Percentiles rank a stretch among this genome's conserved stretches.
These are phyloP conservation scores for Solanum chacoense DNA, from an alignment of 305 asterid species.

Conservation along the genomic window DNA sequence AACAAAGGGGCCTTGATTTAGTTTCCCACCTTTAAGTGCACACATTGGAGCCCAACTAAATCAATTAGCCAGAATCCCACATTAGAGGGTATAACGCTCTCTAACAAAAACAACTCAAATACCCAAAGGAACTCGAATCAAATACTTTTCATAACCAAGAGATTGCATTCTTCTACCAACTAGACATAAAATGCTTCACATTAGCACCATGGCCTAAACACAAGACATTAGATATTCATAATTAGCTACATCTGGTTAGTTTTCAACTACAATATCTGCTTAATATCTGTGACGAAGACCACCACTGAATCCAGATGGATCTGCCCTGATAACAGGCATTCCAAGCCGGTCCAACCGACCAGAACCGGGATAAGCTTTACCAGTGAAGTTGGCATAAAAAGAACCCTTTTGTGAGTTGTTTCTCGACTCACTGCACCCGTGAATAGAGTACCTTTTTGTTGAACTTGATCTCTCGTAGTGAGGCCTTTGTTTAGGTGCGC, in stretches of 20 bases:
- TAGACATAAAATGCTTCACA: not conserved
- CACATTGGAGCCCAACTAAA: fast-evolving
- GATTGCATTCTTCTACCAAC: not conserved
- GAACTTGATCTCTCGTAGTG: conserved; percentile 58
- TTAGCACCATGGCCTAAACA: not conserved
- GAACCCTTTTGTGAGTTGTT: conserved; percentile 29
- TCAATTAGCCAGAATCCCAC: not conserved
- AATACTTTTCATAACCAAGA: not conserved
- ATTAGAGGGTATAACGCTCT: not conserved
- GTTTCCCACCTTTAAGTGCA: not conserved
- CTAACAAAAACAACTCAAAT: not conserved
- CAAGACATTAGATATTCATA: not conserved
- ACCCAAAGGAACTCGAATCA: not conserved
- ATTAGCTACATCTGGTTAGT: not conserved
- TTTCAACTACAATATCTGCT: not conserved
- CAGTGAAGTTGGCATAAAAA: conserved; percentile 30
- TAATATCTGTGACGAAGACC: conserved; percentile 48
- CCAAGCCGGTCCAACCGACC: conserved; percentile 78
- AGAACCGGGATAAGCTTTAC: conserved; percentile 70
- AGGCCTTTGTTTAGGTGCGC: conserved; percentile 82
- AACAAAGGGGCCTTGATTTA: not conserved
- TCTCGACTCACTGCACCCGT: conserved; percentile 37
- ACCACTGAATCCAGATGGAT: conserved; percentile 33
- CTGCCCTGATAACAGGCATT: conserved; percentile 45
- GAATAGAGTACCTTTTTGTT: conserved; percentile 47